A percentile compares a stretch with the other conserved stretches of the same genome.
These are phyloP conservation scores for Haplosporangium sp. DNA, from an alignment of 371 early-diverging fungal genomes.

Conservation along the genomic window DNA sequence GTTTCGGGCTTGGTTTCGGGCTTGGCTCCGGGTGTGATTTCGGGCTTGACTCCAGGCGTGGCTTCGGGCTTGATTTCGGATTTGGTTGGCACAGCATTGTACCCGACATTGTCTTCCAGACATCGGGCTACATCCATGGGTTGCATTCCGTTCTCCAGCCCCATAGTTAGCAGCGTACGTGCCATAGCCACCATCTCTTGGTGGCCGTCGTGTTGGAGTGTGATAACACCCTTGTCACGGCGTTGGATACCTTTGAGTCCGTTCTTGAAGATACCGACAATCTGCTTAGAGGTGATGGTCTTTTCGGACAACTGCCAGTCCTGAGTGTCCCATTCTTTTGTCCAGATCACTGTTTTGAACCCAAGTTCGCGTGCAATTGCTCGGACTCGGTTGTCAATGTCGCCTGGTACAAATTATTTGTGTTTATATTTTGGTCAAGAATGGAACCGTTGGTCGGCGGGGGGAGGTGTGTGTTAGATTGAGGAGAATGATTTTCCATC, in stretches of 20 bases:
- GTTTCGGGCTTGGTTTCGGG: too few relatives aligned
- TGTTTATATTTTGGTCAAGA: too few relatives aligned
- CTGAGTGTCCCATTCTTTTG: slow-evolving; percentile 47
- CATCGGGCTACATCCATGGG: slow-evolving; percentile 40
- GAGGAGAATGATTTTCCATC: not conserved
- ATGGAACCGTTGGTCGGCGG: too few relatives aligned
- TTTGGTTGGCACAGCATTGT: slow-evolving; percentile 30
- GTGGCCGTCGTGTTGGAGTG: slow-evolving; percentile 48
- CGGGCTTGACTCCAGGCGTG: not conserved
- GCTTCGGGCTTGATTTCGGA: not conserved
- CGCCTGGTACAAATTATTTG: slow-evolving; percentile 58
- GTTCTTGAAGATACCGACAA: slow-evolving; percentile 36
- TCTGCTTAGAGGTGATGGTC: slow-evolving; percentile 31
- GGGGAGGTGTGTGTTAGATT: not conserved
- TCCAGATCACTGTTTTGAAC: slow-evolving; percentile 59
- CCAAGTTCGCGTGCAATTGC: slow-evolving; percentile 66
- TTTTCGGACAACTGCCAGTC: slow-evolving; percentile 52
- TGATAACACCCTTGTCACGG: slow-evolving; percentile 25
- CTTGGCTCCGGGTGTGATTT: too few relatives aligned
- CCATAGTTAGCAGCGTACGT: slow-evolving; percentile 33
- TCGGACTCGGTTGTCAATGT: slow-evolving; percentile 74
- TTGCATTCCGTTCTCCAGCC: slow-evolving; percentile 27
- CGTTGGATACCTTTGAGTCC: slow-evolving; percentile 8
- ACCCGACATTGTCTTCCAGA: slow-evolving; percentile 23
- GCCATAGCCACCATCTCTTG: slow-evolving; percentile 44